phyloP scores from a whole-genome alignment of 305 asterid genomes.

The Fraxinus baroniana region DNA sequence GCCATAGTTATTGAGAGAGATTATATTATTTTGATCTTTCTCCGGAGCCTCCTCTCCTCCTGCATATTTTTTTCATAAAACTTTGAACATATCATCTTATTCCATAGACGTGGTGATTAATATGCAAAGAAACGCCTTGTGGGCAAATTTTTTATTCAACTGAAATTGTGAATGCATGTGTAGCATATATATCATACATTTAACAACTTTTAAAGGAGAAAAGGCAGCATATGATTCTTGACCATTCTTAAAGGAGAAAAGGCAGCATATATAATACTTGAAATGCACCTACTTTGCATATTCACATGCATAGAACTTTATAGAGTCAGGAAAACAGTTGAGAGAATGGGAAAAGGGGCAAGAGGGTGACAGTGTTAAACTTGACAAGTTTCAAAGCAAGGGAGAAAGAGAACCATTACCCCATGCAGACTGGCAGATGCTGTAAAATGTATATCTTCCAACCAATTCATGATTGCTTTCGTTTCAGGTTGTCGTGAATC shows the following conservation, averaged over 20 bases:
- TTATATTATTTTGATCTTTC: not conserved
- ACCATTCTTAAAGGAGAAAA: not conserved
- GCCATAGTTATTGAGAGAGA: not conserved
- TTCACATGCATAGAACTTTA: not conserved
- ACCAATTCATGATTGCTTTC: slow-evolving; percentile 87
- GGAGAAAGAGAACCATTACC: slow-evolving; percentile 45
- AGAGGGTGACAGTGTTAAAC: not conserved
- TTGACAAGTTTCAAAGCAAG: slow-evolving; percentile 24
- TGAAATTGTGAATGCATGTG: not conserved
- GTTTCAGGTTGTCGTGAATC: slow-evolving; percentile 90
- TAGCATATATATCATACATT: not conserved
- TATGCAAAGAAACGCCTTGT: not conserved
- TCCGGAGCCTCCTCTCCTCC: not conserved
- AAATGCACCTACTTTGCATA: not conserved
- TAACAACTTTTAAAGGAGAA: not conserved
- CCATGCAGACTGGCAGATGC: slow-evolving; percentile 97
- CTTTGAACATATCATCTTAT: not conserved
- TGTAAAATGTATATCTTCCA: slow-evolving; percentile 67
- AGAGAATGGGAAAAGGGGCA: not conserved
- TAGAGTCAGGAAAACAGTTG: not conserved
- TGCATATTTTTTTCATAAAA: not conserved
- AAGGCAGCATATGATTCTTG: not conserved
- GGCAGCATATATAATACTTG: not conserved
- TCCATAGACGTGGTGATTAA: not conserved
- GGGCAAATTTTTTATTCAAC: not conserved